Base-by-base conservation (phyloP, 1,284 basidiomycete genomes). In the Moniliophthora roreri region DNA sequence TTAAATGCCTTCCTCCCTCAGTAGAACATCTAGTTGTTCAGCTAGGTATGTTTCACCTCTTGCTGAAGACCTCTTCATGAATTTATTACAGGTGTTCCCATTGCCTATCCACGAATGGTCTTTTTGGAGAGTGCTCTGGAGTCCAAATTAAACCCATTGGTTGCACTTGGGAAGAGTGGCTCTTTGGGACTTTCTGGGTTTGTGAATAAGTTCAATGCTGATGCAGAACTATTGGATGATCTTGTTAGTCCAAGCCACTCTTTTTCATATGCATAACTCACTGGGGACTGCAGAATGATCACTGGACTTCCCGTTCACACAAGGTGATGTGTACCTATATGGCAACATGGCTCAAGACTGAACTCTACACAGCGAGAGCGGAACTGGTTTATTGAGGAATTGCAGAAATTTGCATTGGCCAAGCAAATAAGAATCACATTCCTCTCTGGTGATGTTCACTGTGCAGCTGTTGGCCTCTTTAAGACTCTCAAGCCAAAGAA, bases 71-170 rank as follows among this genome's bases (percentile, higher is more conserved):
- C 20, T 36, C 16, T 44, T 39, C 20, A 53, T 47, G 46, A 45
- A 18, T 15, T 52, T 24, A 26, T 46, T 18, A 23, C 46, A 84
- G 82, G 87, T 9, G 84, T 91, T 49, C 89, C 89, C 0, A 88
- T 89, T 58, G 91, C 91, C 8, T 96, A 97, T 68, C 94, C 95
- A 18, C 86, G 95, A 46, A 92, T 97, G 91, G 91, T 92, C 2
- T 94, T 95, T 67, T 72, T 96, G 57, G 89, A 91, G 68, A 77
- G 69, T 35, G 79, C 85, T n/a, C 72, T 96, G 36, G 88, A 88
- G 40, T 86, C 82, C 44, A 94, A 89, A 68, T 76, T 87, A 50
- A 96, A 96, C 65, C 93, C 94, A 1, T 69, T 95, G 45, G 83
- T 88, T 34, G 79, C 84, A 2, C 74, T 95, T 9, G 89, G 87